Percentiles rank a stretch among this genome's conserved stretches.
phyloP scores from a whole-genome alignment of 148 eudicot species.

The Cornus suecica region DNA sequence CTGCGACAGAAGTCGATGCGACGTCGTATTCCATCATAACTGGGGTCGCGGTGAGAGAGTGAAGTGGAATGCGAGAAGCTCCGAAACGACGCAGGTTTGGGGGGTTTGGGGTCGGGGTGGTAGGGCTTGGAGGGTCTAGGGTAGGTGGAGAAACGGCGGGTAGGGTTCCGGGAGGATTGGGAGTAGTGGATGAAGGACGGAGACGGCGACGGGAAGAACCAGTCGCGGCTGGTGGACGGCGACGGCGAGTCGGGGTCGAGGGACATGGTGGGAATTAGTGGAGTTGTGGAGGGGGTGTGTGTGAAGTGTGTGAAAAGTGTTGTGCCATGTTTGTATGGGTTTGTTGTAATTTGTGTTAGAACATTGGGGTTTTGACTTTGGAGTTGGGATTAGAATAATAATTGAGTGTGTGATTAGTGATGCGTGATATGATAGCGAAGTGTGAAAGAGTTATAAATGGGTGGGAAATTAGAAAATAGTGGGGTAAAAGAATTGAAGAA shows the following conservation, averaged over 20 bases:
- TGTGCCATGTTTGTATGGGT: too few species aligned
- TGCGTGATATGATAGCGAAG: too few species aligned
- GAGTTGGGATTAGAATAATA: too few species aligned
- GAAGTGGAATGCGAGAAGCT: neutral
- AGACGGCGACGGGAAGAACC: constrained; percentile 40
- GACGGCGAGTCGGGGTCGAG: constrained; percentile 16
- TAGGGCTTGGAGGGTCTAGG: constrained; percentile 1
- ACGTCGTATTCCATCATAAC: constrained; percentile 20
- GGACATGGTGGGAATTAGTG: constrained; percentile 23
- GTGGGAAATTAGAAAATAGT: too few species aligned
- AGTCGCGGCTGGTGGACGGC: constrained; percentile 27
- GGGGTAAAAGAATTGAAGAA: too few species aligned
- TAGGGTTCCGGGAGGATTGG: constrained; percentile 11
- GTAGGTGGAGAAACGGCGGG: constrained; percentile 24
- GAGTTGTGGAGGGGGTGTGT: neutral
- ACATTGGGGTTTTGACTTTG: too few species aligned
- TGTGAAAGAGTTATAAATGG: too few species aligned
- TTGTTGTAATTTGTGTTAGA: too few species aligned
- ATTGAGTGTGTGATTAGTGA: too few species aligned
- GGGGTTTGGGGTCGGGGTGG: neutral
- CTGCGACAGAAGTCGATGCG: constrained; percentile 20
- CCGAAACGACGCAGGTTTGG: neutral
- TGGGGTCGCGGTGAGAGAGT: neutral
- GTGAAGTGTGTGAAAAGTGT: too few species aligned
- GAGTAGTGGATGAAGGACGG: constrained; percentile 24